Base-by-base conservation (phyloP, 805 yeast species). In the Lipomyces spencermartinsiae region DNA sequence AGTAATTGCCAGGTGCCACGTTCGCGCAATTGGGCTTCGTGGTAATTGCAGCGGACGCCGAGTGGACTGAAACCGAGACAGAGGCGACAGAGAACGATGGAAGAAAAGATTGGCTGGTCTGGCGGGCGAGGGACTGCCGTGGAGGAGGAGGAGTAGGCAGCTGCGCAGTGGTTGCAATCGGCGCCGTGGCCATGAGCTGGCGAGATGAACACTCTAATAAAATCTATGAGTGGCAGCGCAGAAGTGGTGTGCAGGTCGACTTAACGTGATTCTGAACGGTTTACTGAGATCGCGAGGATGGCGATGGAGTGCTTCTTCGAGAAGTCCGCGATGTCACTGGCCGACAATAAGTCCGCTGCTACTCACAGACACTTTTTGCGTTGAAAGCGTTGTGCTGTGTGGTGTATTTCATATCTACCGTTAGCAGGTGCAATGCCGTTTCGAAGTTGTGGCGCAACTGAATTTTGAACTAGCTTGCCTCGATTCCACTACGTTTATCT, bases 11-110 rank as follows among this genome's bases (percentile, higher is more conserved):
- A 37, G 61, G 61, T n/a, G 33, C 62, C 6, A 58, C 61, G 63
- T 33, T 59, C 34, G 55, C 64, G 66, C 66, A 66, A 55, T 62
- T 62, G 60, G 66, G 63, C 16, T 25, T 56, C 2, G 66, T 59
- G 58, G 61, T 58, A 58, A 62, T 56, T 51, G 69, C 69, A 34
- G 69, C 63, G 63, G 65, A 59, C 35, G 63, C 68, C 29, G 68
- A 51, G 58, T 51, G 65, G 60, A 58, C 62, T 53, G 68, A 55
- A 63, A 62, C 63, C 5, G 66, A 62, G 61, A 62, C 61, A 35
- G 65, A 51, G 60, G 69, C 61, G 58, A 62, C 39, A 4, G 68
- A 35, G 37, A 61, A 57, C n/a, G 56, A 22, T 29, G 33, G 58
- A 49, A 58, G 59, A 51, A 54, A 43, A n/a, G 49, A 43, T 43